Evolutionary conservation across 1,284 basidiomycete species (phyloP).

Genomic region (Heterobasidion parviporum): DNA sequence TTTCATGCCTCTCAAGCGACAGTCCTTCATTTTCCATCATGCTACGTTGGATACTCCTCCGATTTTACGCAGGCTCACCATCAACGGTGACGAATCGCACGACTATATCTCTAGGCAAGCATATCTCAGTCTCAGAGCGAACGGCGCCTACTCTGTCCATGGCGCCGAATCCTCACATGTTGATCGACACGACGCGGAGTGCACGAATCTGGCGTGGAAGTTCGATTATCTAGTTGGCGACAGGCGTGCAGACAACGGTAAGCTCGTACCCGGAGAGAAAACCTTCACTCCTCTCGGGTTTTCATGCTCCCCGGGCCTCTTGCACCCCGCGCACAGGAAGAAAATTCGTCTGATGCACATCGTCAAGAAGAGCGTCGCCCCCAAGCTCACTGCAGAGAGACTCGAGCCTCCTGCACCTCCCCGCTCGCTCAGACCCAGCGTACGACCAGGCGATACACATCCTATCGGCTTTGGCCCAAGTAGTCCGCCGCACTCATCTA

Average conservation of each 20-base stretch:
- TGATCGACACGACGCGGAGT: neutral
- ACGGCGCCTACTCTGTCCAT: conserved; percentile 65
- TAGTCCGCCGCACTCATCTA: neutral
- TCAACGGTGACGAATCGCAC: conserved; percentile 53
- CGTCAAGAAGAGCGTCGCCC: conserved; percentile 55
- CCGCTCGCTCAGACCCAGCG: neutral
- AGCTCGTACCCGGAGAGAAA: conserved; percentile 54
- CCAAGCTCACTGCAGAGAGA: conserved; percentile 53
- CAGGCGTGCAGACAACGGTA: conserved; percentile 38
- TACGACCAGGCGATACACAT: too few species aligned
- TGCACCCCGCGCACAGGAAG: conserved; percentile 56
- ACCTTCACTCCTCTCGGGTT: conserved; percentile 63
- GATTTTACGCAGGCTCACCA: conserved; percentile 54
- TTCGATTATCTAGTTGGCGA: conserved; percentile 72
- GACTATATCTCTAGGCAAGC: conserved; percentile 73
- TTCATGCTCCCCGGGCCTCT: conserved; percentile 60
- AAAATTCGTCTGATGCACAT: conserved; percentile 60
- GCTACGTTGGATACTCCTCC: conserved; percentile 62
- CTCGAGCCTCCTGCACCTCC: conserved; percentile 32
- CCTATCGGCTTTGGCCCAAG: too few species aligned
- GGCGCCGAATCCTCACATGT: conserved; percentile 44
- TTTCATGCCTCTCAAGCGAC: conserved; percentile 52
- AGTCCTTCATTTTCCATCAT: conserved; percentile 63
- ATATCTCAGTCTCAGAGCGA: conserved; percentile 51
- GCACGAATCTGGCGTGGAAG: conserved; percentile 50